Base-by-base conservation (phyloP, 108 stramenopile species). In the Fistulifera pelliculosa region DNA sequence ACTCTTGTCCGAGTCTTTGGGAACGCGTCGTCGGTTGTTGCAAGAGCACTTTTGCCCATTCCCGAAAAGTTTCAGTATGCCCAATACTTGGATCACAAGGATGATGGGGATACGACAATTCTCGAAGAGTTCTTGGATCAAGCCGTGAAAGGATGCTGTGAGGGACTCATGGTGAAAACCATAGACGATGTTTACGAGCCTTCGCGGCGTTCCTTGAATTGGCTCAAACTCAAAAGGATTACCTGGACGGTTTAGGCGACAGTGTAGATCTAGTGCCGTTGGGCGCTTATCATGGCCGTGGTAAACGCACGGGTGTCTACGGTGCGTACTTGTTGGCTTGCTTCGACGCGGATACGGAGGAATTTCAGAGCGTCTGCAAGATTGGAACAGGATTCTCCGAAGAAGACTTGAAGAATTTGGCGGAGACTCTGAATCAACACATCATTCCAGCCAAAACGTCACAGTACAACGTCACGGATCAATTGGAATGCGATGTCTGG, bases 201-300 rank as follows among this genome's bases (percentile, higher is more conserved):
- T 8, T 89, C 90, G 28, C 75, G 77, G 45, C 79, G 99, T 31
- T 94, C 94, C 14, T 71, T 99, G 44, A 99, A 98, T 63, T 99
- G 99, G 99, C 76, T 99, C 60, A 99, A 99, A 57, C 81, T 99
- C 38, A 99, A 99, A 99, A 99, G 77, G 99, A 99, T 73, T 99
- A 99, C 55, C 74, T 99, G n/a, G 94, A 97, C 17, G 95, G 97
- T 39, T 73, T 97, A 21, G 96, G 96, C 8, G 99, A 99, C 75
- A 90, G 91, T 26, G 83, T 99, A 24, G 99, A 99, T 68, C 76
- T 99, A 54, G 99, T 99, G 8, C 94, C 94, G n/a, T 55, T 99
- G 41, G 99, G 97, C 2, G 99, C 95, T n/a, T 90, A 87, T 74
- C 74, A 84, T 52, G 99, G 99, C 11, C 76, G 71, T 56, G 99